phyloP scores from a whole-genome alignment of 352 stramenopile species.

The Globisporangium cederbergense region DNA sequence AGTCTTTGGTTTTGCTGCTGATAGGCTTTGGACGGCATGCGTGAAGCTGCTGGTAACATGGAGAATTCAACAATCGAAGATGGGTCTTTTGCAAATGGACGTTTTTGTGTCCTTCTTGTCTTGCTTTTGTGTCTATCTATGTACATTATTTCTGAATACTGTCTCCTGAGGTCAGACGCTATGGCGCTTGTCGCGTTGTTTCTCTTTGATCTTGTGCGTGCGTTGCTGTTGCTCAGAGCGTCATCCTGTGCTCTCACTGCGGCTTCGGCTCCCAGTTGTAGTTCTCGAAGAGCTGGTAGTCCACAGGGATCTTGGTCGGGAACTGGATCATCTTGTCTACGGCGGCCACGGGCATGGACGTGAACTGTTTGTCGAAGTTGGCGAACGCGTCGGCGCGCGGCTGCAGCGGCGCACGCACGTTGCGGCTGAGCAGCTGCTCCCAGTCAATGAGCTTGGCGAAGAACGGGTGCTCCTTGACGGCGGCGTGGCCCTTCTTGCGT shows the following conservation, averaged over 20 bases:
- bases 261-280: conserved; percentile 77
- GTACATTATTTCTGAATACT: neutral
- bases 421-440: conserved; percentile 39
- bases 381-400: conserved; percentile 62
- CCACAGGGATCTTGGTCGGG: conserved; percentile 67
- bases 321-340: conserved; percentile 80
- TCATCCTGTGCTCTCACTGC: neutral
- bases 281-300: conserved; percentile 85
- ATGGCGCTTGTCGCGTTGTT: neutral
- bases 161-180: neutral
- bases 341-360: conserved; percentile 62
- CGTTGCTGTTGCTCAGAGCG: neutral
- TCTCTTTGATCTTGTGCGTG: neutral
- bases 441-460: conserved; percentile 72
- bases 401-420: conserved; percentile 54
- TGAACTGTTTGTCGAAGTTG: conserved; percentile 89
- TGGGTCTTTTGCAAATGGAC: conserved; percentile 1
- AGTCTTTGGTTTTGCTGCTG: neutral
- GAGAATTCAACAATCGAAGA: neutral
- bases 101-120: neutral
- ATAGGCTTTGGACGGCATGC: neutral
- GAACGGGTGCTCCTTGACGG: conserved; percentile 65
- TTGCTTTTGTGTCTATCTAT: neutral
- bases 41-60: neutral
- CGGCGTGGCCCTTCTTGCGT: conserved; percentile 28